Conservation (phyloP, 495 filamentous ascomycete species). For the Cladorrhinum samala region DNA sequence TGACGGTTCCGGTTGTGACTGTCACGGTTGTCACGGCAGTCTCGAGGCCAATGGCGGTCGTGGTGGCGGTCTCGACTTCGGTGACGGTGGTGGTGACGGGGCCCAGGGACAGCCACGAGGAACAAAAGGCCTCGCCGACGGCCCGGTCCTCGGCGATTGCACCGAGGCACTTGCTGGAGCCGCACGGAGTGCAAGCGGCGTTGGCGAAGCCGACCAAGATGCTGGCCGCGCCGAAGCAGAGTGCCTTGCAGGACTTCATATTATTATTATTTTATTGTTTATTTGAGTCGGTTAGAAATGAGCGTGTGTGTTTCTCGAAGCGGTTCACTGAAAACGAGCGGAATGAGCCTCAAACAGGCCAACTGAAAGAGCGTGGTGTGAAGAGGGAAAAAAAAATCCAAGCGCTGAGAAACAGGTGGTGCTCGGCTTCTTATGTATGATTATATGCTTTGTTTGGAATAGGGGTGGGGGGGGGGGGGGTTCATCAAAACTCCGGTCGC, state of each 20-base stretch:
- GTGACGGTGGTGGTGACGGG: constrained; percentile 18
- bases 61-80: constrained; percentile 10
- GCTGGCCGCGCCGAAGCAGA: constrained; percentile 7
- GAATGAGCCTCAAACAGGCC: too few relatives aligned
- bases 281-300: too few relatives aligned
- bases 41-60: constrained; percentile 9
- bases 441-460: too few relatives aligned
- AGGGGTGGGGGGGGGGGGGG: too few relatives aligned
- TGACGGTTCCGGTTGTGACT: constrained; percentile 10
- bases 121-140: constrained; percentile 18
- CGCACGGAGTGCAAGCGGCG: constrained; percentile 7
- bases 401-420: too few relatives aligned
- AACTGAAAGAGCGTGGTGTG: too few relatives aligned
- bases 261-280: background rate
- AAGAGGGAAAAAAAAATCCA: too few relatives aligned
- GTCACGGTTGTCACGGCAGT: constrained; percentile 9
- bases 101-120: constrained; percentile 13
- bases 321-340: too few relatives aligned
- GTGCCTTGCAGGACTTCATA: constrained; percentile 7
- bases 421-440: too few relatives aligned
- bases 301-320: too few relatives aligned
- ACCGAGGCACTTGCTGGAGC: constrained; percentile 5
- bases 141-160: constrained; percentile 6
- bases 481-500: too few relatives aligned
- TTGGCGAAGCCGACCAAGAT: constrained; percentile 10